These are phyloP conservation scores for Citrus cavaleriei DNA, from an alignment of 345 rosid species.

Conservation along the genomic window DNA sequence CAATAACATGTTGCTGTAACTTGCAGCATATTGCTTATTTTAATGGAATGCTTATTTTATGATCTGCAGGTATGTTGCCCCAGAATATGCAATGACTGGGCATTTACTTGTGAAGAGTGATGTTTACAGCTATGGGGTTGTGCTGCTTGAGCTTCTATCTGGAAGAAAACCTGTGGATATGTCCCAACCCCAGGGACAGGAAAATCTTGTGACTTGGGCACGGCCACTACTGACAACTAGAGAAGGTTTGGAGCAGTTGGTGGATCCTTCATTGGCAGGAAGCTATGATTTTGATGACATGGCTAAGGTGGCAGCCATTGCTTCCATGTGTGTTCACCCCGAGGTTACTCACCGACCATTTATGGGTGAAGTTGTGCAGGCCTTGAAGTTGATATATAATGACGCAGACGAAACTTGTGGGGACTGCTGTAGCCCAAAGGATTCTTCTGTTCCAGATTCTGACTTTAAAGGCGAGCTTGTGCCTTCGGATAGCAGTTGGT, in stretches of 20 bases:
- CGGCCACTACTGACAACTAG: slow-evolving; percentile 77
- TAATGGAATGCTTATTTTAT: neutral
- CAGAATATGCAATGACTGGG: slow-evolving; percentile 99
- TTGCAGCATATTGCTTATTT: neutral
- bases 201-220: slow-evolving; percentile 97
- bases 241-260: slow-evolving; percentile 85
- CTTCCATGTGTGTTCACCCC: slow-evolving; percentile 95
- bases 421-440: slow-evolving; percentile 82
- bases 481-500: slow-evolving; percentile 87
- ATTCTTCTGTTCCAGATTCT: slow-evolving; percentile 74
- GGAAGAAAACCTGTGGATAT: slow-evolving; percentile 98
- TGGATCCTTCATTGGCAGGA: slow-evolving; percentile 78
- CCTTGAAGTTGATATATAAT: slow-evolving; percentile 88
- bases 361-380: slow-evolving; percentile 99
- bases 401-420: slow-evolving; percentile 78
- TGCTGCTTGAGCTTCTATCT: slow-evolving; percentile 93
- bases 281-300: slow-evolving; percentile 78
- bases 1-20: neutral
- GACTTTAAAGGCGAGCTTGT: slow-evolving; percentile 76
- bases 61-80: slow-evolving; percentile 88
- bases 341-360: slow-evolving; percentile 95
- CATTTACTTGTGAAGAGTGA: slow-evolving; percentile 98
- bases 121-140: slow-evolving; percentile 97
- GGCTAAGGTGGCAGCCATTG: slow-evolving; percentile 98
- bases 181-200: slow-evolving; percentile 98